These are phyloP conservation scores for Spizellomyces punctatus DNA, from an alignment of 192 early-diverging fungal species.

Conservation along the genomic window DNA sequence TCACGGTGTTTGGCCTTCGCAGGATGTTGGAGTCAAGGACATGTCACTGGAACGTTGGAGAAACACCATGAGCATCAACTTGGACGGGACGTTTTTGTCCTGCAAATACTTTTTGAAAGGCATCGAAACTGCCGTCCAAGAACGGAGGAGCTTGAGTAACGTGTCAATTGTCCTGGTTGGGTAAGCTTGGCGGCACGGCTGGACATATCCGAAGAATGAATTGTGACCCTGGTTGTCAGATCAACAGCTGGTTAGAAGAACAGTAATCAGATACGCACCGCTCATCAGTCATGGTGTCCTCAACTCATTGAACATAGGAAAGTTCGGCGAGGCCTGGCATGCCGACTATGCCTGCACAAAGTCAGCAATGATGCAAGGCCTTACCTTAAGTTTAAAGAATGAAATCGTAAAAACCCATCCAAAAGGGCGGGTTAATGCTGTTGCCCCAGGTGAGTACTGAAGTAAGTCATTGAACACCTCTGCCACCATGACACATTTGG, in stretches of 20 bases:
- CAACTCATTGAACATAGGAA: slow-evolving; percentile 15
- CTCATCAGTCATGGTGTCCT: too few species aligned
- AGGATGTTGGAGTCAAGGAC: slow-evolving; percentile 53
- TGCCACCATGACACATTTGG: not conserved
- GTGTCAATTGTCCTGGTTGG: not conserved
- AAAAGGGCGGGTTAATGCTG: slow-evolving; percentile 54
- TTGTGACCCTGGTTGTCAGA: slow-evolving; percentile 40
- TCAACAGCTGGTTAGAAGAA: slow-evolving; percentile 46
- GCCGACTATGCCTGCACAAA: slow-evolving; percentile 55
- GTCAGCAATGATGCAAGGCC: slow-evolving; percentile 55
- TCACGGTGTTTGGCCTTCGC: slow-evolving; percentile 61
- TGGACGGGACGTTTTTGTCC: slow-evolving; percentile 59
- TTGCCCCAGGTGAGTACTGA: slow-evolving; percentile 34
- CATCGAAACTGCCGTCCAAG: slow-evolving; percentile 24
- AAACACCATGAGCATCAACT: slow-evolving; percentile 53
- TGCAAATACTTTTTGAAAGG: slow-evolving; percentile 35
- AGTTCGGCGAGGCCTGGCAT: slow-evolving; percentile 60
- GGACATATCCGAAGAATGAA: not conserved
- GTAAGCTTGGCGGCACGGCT: not conserved
- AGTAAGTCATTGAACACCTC: not conserved
- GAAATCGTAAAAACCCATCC: slow-evolving; percentile 60
- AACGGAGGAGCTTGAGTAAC: not conserved
- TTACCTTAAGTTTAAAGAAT: slow-evolving; percentile 53
- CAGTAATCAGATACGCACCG: too few species aligned
- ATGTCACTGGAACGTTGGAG: slow-evolving; percentile 54